Base-by-base conservation (phyloP, 1,284 basidiomycete genomes). In the Trichosporon sp. region DNA sequence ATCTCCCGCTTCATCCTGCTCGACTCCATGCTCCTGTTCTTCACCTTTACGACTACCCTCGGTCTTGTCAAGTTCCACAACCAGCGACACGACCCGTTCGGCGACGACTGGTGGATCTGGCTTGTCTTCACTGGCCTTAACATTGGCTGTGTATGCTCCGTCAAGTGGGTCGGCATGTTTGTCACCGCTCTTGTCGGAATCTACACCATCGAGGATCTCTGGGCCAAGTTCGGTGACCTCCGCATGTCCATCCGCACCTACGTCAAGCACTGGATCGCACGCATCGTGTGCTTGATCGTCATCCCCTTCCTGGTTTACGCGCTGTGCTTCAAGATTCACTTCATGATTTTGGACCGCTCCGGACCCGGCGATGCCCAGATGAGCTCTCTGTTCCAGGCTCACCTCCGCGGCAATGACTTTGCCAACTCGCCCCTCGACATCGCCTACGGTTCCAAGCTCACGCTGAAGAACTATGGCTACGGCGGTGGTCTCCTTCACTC, bases 371-470 rank as follows among this genome's bases (percentile, higher is more conserved):
- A 99, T 80, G 91, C 95, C 0, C 96, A 99, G 82, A 99, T 99
- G 96, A 94, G 92, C 81, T 96, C 93, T 3, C 86, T 99, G 29
- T 99, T 99, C 88, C 96, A 99, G 83, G 94, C 95, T n/a, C 93
- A 98, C 77, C 87, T 99, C 3, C 86, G 88, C 29, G 97, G 96
- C 38, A 99, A 98, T 79, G 93, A 97, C 78, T 98, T 98, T 84
- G 85, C 89, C 15, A 86, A 87, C 72, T 94, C 93, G 76, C 95
- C 95, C 3, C 88, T 95, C 1, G 95, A 98, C 76, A 85, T 97
- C 70, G 95, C 94, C 0, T 91, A 88, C 74, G 96, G 96, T 12
- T 97, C 94, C 38, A 92, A 90, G 79, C 76, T 99, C 66, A 97
- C 96, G 0, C 85, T 99, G 35, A 99, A 99, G 82, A 99, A 98